Conservation (phyloP, 352 stramenopile species). For the Phytophthora meadii region DNA sequence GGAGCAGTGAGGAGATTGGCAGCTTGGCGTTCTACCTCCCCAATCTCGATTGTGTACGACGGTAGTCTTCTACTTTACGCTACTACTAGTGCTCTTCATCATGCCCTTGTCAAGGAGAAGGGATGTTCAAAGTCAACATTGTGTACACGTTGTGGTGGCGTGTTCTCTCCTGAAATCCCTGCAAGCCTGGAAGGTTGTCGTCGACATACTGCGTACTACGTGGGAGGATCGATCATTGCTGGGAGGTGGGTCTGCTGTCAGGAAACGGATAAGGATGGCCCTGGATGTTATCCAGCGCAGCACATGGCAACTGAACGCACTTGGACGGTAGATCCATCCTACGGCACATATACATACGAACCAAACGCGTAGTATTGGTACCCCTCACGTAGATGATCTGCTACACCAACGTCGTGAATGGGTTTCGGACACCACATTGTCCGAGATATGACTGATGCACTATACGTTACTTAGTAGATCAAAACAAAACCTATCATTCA, state of each 20-base stretch:
- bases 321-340: conserved; percentile 46
- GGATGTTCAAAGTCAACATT: conserved; percentile 6
- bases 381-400: too few species aligned
- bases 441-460: too few species aligned
- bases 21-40: conserved; percentile 29
- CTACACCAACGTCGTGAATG: too few species aligned
- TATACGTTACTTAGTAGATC: too few species aligned
- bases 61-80: conserved; percentile 54
- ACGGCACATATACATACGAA: conserved; percentile 50
- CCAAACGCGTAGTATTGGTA: conserved; percentile 15
- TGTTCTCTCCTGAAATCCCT: conserved; percentile 38
- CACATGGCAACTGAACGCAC: conserved; percentile 39
- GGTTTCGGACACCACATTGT: too few species aligned
- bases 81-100: conserved; percentile 40
- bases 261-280: conserved; percentile 39
- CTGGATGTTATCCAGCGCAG: conserved; percentile 39
- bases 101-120: conserved; percentile 12
- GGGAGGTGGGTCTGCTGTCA: conserved; percentile 64
- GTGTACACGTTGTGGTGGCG: conserved; percentile 48
- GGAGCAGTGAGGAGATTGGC: conserved; percentile 49
- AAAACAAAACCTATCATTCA: too few species aligned
- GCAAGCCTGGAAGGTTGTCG: conserved; percentile 45
- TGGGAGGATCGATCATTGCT: conserved; percentile 48
- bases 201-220: conserved; percentile 57
- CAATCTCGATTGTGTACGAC: conserved; percentile 43